Base-by-base conservation (phyloP, 495 filamentous ascomycete genomes). In the Lindgomyces ingoldianus region DNA sequence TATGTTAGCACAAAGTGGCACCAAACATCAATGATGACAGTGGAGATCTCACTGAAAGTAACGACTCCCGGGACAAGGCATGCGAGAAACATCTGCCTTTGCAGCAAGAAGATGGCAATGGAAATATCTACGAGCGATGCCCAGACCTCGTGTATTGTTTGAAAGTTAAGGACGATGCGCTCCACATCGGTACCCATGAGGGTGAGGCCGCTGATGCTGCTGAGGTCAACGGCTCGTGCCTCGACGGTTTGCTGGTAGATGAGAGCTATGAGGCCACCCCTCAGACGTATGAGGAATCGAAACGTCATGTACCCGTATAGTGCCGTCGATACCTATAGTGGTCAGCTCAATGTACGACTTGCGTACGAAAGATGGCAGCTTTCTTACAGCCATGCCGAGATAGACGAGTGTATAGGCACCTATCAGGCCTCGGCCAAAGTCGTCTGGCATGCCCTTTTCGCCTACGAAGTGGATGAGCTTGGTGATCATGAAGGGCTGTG, bases 341-440 rank as follows among this genome's bases (percentile, higher is more conserved):
- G 44, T 47, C 21, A 47, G 44, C 44, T 47, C 44, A 18, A 47
- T n/a, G 44, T 39, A 6, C 33, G 33, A 39, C 33, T 14, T 39
- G 33, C 44, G 44, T 47, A 47, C 14, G 14, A 18, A 8, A 18
- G 21, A 47, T 47, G 4, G 44, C 21, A 47, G 44, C 33, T 47
- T 24, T 47, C 44, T 47, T 47, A 47, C 44, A 47, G 44, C 44
- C 44, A 47, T 47, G 44, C 44, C 44, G 44, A 47, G 21, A 47
- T 47, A 47, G 33, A 39, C 33, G 33, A 39, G 33, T 39, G 33
- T 14, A 39, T 39, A 39, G 33, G 33, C 33, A 39, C 33, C 14
- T 39, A 39, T 39, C 14, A 39, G 14, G 33, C 33, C 33, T 39
- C 33, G 33, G 14, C 33, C 33, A 14, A 39, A 39, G 33, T 39